These are phyloP conservation scores for Acanthamoeba comandoni DNA, from an alignment of 208 protist genomes.

Conservation along the genomic window DNA sequence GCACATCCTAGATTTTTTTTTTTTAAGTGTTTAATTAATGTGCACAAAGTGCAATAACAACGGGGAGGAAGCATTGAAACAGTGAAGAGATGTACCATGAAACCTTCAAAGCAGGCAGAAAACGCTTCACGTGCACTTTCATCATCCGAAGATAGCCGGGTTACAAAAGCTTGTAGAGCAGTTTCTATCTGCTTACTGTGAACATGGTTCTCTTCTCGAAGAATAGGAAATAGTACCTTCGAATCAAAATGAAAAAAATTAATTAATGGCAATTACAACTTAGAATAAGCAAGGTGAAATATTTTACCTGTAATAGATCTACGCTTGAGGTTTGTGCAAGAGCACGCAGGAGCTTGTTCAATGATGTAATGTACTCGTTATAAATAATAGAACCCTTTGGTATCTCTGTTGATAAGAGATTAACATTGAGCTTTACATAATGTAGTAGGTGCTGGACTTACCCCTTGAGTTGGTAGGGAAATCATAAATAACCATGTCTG, in stretches of 20 bases:
- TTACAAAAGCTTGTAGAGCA: slow-evolving; percentile 63
- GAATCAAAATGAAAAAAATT: slow-evolving; percentile 61
- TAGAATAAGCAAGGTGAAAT: neutral
- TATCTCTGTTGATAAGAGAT: slow-evolving; percentile 31
- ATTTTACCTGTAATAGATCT: slow-evolving; percentile 16
- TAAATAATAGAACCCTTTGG: slow-evolving; percentile 72
- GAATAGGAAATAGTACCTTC: slow-evolving; percentile 74
- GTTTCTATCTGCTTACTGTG: slow-evolving; percentile 64
- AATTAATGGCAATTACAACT: no score
- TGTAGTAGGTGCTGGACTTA: neutral
- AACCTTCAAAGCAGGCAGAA: slow-evolving; percentile 74
- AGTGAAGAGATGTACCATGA: slow-evolving; percentile 3
- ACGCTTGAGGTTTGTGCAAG: slow-evolving; percentile 72
- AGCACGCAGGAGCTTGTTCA: slow-evolving; percentile 80
- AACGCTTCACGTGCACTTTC: slow-evolving; percentile 62
- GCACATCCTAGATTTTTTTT: slow-evolving; percentile 23
- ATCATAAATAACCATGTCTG: slow-evolving; percentile 81
- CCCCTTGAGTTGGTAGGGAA: slow-evolving; percentile 82
- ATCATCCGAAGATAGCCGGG: slow-evolving; percentile 43
- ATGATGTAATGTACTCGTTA: slow-evolving; percentile 79
- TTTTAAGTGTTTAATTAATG: no score
- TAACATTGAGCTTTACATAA: neutral
- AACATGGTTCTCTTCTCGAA: slow-evolving; percentile 78
- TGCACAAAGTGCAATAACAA: neutral
- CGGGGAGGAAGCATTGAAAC: neutral